Conservation (phyloP, 192 early-diverging fungal species). For the Rhizophagus sp. region DNA sequence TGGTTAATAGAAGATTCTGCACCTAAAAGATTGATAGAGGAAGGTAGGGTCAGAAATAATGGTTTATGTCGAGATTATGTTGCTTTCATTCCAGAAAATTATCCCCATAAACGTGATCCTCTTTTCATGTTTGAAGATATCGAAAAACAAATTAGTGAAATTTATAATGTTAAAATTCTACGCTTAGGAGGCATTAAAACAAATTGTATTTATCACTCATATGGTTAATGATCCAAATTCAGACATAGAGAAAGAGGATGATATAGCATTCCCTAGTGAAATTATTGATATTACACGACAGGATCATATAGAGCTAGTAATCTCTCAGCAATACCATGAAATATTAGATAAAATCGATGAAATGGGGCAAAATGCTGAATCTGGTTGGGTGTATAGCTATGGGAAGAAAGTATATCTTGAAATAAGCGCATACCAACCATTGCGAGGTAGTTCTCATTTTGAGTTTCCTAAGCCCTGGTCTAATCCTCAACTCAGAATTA, state of each 20-base stretch:
- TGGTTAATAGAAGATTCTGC: too few relatives aligned
- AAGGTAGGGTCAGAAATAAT: too few relatives aligned
- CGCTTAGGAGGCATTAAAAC: not conserved
- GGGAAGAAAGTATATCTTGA: not conserved
- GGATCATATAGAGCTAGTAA: not conserved
- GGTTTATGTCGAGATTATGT: not conserved
- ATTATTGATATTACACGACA: not conserved
- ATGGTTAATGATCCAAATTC: not conserved
- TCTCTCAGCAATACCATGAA: not conserved
- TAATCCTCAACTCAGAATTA: conserved; percentile 15
- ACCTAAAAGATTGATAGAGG: too few relatives aligned
- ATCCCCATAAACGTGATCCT: not conserved
- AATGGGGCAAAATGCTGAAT: not conserved
- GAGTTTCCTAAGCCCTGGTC: not conserved
- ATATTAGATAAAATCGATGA: not conserved
- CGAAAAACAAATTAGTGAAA: conserved; percentile 18
- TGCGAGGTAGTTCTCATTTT: not conserved
- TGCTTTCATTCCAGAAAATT: conserved; percentile 1
- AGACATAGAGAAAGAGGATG: too few relatives aligned
- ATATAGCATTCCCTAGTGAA: not conserved
- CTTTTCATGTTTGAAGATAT: not conserved
- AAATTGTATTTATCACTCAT: conserved; percentile 1
- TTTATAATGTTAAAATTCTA: not conserved
- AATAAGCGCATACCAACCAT: conserved; percentile 3
- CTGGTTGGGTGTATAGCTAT: not conserved